phyloP scores from a whole-genome alignment of 1,284 basidiomycete genomes.

The Irpex sp. region DNA sequence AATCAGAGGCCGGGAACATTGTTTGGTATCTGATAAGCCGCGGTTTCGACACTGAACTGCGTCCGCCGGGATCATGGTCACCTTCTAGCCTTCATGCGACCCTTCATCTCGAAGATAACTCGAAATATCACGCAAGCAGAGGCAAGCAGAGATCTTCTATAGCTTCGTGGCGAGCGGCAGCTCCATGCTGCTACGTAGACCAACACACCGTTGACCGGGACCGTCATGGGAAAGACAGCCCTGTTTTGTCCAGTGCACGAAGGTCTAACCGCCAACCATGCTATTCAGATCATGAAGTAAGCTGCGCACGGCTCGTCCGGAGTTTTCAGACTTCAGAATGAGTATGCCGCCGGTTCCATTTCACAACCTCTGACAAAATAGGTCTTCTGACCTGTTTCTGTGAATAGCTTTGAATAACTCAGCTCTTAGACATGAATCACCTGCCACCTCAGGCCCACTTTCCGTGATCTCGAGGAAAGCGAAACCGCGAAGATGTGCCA shows the following conservation, averaged over 20 bases:
- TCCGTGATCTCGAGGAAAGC: background rate
- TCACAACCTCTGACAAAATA: background rate
- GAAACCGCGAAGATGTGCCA: conserved; percentile 4
- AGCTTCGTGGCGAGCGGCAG: background rate
- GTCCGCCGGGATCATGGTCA: too few species aligned
- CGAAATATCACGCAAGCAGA: too few species aligned
- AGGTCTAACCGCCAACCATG: background rate
- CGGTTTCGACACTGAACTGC: background rate
- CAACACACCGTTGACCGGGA: background rate
- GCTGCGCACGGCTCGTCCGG: background rate
- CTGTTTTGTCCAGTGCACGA: background rate
- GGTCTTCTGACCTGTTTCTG: conserved; percentile 4
- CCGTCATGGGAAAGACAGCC: background rate
- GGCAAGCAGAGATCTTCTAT: too few species aligned
- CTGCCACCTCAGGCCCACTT: background rate
- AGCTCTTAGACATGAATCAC: background rate
- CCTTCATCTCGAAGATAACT: background rate
- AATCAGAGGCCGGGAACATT: background rate
- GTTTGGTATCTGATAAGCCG: background rate
- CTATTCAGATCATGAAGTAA: background rate
- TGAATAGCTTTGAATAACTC: conserved; percentile 1
- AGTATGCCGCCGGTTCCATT: background rate
- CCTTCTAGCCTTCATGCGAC: background rate
- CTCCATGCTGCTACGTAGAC: background rate
- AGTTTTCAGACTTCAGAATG: background rate